Base-by-base conservation (phyloP, 805 yeast genomes). In the Suhomyces faveliae region DNA sequence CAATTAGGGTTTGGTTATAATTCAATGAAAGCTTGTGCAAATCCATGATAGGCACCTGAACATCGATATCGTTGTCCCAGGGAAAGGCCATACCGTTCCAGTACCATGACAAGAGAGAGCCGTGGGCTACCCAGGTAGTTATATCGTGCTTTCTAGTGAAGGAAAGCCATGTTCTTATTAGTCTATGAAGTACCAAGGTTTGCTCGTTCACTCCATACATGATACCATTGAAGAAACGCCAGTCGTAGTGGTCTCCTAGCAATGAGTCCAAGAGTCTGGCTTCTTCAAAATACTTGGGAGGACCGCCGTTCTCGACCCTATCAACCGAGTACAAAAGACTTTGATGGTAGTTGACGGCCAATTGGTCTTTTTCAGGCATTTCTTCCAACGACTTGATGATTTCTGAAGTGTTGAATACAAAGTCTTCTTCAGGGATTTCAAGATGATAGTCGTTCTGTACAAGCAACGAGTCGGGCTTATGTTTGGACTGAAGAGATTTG, bases 231-330 rank as follows among this genome's bases (percentile, higher is more conserved):
- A 62, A 62, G 35, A 62, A 62, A 5, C 67, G 50, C 65, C 63
- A 60, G 40, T 62, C 67, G 50, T 62, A 62, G 46, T 62, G 67
- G 47, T 61, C 64, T 3, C 66, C 66, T 29, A 44, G 2, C 35
- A 59, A 30, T 9, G 62, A 57, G 19, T 52, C 59, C 21, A 59
- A 50, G 29, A 69, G 49, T 45, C 66, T 51, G 20, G 73, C 65
- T 52, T 70, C 75, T 10, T 49, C 45, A 49, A 70, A 76, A 56
- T 76, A 75, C 50, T 78, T 75, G 6, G 67, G 63, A 1, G 70
- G 69, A 4, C 68, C 64, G 5, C 66, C 61, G 13, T 63, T 56
- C 13, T 60, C 59, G n/a, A 60, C 62, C 5, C 58, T 56, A 15
- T 51, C 45, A 9, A 60, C 52, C 1, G 78, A 71, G 48, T 56